Conservation (phyloP, 495 filamentous ascomycete species). For the Aspergillus hancockii region DNA sequence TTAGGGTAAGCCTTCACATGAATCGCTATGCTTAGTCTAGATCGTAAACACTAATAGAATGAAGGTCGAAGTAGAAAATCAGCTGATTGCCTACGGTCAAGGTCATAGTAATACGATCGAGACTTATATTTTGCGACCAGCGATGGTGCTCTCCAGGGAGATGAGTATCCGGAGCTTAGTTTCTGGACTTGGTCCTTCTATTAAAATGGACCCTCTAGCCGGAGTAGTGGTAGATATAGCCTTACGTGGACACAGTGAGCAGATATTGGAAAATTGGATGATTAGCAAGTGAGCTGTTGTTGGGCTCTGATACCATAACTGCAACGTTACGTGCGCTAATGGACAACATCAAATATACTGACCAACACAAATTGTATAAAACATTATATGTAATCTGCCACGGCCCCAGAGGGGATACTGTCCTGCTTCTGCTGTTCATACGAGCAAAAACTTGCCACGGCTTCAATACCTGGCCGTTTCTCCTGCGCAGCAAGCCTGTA, state of each 20-base stretch:
- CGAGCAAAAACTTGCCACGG: not conserved
- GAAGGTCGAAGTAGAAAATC: slow-evolving; percentile 45
- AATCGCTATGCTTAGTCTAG: not conserved
- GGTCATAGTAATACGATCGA: slow-evolving; percentile 26
- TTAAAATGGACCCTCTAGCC: slow-evolving; percentile 41
- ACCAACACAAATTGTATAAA: not conserved
- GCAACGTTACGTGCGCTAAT: too few relatives aligned
- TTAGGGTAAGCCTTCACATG: slow-evolving; percentile 40
- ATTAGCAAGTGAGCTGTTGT: too few relatives aligned
- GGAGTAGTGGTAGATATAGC: slow-evolving; percentile 39
- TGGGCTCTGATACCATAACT: too few relatives aligned
- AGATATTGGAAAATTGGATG: slow-evolving; percentile 34
- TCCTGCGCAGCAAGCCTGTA: not conserved
- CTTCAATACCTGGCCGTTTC: not conserved
- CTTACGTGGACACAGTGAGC: slow-evolving; percentile 32
- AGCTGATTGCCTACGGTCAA: slow-evolving; percentile 32
- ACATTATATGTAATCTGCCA: not conserved
- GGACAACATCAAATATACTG: not conserved
- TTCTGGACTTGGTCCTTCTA: slow-evolving; percentile 21
- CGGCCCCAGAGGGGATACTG: not conserved
- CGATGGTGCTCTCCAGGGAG: slow-evolving; percentile 30
- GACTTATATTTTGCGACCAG: slow-evolving; percentile 39
- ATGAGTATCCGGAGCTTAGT: slow-evolving; percentile 24
- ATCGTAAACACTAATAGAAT: not conserved
- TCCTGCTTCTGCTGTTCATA: not conserved